Conservation (phyloP, 768 basidiomycete genomes). For the Hygrophorus pudorinus region DNA sequence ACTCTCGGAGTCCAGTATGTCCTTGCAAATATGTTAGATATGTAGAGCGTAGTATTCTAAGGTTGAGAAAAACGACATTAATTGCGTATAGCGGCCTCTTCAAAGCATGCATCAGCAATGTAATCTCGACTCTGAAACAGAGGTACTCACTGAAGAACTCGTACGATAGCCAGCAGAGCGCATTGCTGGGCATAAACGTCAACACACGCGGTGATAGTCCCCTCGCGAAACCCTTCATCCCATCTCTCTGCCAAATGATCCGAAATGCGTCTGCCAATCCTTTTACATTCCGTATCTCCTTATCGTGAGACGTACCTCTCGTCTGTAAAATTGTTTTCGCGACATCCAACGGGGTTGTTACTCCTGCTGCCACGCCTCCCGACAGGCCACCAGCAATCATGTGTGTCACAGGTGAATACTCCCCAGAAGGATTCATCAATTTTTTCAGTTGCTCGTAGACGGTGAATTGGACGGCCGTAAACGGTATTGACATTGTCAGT, state of each 20-base stretch:
- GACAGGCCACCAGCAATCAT: slow-evolving; percentile 87
- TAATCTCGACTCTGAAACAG: not conserved
- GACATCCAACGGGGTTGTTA: slow-evolving; percentile 95
- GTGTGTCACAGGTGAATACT: slow-evolving; percentile 91
- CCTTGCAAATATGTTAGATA: not conserved
- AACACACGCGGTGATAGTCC: slow-evolving; percentile 87
- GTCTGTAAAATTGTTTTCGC: slow-evolving; percentile 97
- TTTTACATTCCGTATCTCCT: slow-evolving; percentile 70
- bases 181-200: slow-evolving; percentile 95
- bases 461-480: slow-evolving; percentile 96
- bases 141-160: slow-evolving; percentile 90
- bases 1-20: too few relatives aligned
- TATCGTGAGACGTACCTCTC: slow-evolving; percentile 78
- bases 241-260: slow-evolving; percentile 83
- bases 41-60: not conserved
- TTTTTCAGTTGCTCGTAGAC: slow-evolving; percentile 91
- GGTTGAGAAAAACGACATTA: not conserved
- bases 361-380: slow-evolving; percentile 88
- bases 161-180: slow-evolving; percentile 94
- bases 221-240: slow-evolving; percentile 73
- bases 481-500: slow-evolving; percentile 91
- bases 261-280: slow-evolving; percentile 85
- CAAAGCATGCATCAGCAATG: slow-evolving; percentile 8
- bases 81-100: slow-evolving; percentile 57
- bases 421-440: slow-evolving; percentile 72